Evolutionary conservation across 2,329 filamentous ascomycete species (phyloP), one percentile per base, ranked within the genome.

Genomic region (Sphaerulina vaccinii): DNA sequence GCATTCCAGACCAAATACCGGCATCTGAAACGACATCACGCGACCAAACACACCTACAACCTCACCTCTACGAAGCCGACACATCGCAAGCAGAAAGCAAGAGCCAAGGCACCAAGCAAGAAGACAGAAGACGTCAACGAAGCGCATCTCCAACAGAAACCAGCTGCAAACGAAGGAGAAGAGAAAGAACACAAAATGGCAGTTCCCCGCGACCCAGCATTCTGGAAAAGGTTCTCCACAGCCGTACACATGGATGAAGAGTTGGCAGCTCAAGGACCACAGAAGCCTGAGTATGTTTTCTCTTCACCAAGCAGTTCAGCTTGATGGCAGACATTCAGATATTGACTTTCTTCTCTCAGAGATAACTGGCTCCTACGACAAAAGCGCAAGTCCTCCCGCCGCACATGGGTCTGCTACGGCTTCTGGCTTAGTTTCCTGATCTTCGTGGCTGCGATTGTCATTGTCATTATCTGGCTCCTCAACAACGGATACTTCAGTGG

Each of bases 141-240:
- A 32, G 27, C 27, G 13, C 13, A 5, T 35, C 6, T 7, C 11
- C 32, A 15, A n/a, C 5, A 35, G n/a, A n/a, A n/a, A n/a, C n/a
- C n/a, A n/a, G n/a, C n/a, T n/a, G n/a, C n/a, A n/a, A 39, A 11
- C 1, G 22, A 19, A 5, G 18, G n/a, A 39, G 16, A 39, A 22
- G 22, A 21, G 13, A 39, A 21, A 19, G 9, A 39, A 11, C 10
- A 38, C 36, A 47, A 22, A 52, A 79, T 79, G 77, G 72, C 74
- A n/a, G 70, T 72, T 39, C 73, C 79, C 52, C 75, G 75, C 56
- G 81, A 84, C 62, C 80, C 80, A 19, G 73, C 72, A 42, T 84
- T 83, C 69, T 84, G 80, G 81, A 75, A 75, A 50, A 77, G 80
- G 60, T 83, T 83, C 71, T 80, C 77, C 53, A 67, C 73, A 44